Percentiles rank a stretch among this genome's conserved stretches.
Conservation (phyloP, 495 filamentous ascomycete genomes). For the Daldinia caldariorum region DNA sequence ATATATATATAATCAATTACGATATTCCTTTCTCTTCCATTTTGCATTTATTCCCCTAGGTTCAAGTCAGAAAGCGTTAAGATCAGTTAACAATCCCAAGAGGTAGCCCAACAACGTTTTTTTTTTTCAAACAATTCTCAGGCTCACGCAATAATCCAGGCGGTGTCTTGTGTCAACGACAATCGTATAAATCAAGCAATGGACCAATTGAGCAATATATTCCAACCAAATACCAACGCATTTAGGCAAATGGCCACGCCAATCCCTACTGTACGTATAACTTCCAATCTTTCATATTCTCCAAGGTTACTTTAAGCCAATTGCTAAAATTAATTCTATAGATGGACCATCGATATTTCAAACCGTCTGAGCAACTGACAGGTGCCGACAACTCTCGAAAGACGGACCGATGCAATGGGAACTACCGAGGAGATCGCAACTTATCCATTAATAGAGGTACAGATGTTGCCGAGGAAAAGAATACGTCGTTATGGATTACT, state of each 20-base stretch:
- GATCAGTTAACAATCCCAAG: not conserved
- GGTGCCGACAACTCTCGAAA: not conserved
- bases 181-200: not conserved
- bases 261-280: conserved; percentile 13
- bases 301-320: not conserved
- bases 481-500: conserved; percentile 32
- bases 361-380: conserved; percentile 25
- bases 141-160: not conserved
- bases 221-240: not conserved
- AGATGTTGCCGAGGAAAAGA: conserved; percentile 19
- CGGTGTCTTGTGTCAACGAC: not conserved
- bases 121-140: not conserved
- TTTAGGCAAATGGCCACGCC: not conserved
- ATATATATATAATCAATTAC: not conserved
- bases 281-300: not conserved
- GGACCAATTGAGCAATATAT: not conserved
- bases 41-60: not conserved
- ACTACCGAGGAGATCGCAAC: conserved; percentile 27
- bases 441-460: conserved; percentile 12
- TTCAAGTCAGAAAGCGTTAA: not conserved
- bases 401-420: not conserved
- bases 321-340: conserved; percentile 13
- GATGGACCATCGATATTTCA: conserved; percentile 20
- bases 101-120: not conserved
- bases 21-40: not conserved